Conservation (phyloP, 352 stramenopile species). For the Blastocystis sp. region DNA sequence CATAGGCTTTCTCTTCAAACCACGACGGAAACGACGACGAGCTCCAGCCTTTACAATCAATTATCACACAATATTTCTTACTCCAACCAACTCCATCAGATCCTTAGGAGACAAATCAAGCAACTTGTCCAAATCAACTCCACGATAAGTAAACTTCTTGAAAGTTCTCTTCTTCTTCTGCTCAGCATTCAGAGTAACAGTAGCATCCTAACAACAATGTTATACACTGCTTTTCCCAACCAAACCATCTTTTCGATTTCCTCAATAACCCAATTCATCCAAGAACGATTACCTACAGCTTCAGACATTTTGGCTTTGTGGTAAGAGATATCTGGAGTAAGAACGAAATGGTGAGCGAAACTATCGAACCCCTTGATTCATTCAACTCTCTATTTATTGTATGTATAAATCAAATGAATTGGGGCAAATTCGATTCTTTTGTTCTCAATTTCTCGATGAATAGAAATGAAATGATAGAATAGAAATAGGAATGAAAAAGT, state of each 20-base stretch:
- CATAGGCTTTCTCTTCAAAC: conserved; percentile 98
- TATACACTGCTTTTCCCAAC: neutral
- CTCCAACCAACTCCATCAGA: conserved; percentile 89
- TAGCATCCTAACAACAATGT: neutral
- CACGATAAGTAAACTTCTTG: conserved; percentile 99
- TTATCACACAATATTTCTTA: neutral
- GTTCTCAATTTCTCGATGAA: neutral
- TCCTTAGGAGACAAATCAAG: conserved; percentile 95
- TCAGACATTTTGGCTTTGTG: conserved; percentile 42
- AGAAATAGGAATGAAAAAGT: neutral
- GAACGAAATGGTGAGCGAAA: neutral
- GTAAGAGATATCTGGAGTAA: conserved; percentile 16
- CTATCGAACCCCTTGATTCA: neutral
- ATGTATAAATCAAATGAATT: neutral
- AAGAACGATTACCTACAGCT: neutral
- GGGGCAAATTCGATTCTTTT: neutral
- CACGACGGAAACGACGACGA: conserved; percentile 92
- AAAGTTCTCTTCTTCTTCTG: conserved; percentile 91
- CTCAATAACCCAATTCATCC: neutral
- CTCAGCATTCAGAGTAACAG: conserved; percentile 59
- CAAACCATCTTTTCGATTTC: neutral
- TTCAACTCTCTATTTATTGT: neutral
- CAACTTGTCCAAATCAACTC: conserved; percentile 96
- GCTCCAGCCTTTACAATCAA: conserved; percentile 72
- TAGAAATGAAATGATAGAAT: neutral